A percentile compares a stretch with the other conserved stretches of the same genome.
Evolutionary conservation across 331 rosid genomes (phyloP).

Genomic region (Prunus yedoensis): DNA sequence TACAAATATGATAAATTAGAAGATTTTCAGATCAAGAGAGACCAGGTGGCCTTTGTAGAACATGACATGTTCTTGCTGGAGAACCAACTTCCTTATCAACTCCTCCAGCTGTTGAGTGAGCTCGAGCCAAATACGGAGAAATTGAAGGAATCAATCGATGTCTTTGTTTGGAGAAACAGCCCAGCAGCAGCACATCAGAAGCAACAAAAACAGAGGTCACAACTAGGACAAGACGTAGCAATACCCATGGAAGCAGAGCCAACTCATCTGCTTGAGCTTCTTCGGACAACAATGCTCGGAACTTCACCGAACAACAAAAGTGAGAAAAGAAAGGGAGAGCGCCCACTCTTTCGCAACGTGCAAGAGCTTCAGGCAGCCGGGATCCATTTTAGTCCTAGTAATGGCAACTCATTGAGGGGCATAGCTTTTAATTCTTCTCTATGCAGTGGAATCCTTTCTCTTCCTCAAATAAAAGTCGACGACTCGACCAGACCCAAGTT

Average conservation of each 20-base stretch:
- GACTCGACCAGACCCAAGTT: slow-evolving; percentile 14
- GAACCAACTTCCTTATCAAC: neutral
- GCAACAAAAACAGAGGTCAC: too few relatives aligned
- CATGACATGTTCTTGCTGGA: neutral
- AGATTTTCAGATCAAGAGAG: neutral
- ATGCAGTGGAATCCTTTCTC: neutral
- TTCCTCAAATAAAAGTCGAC: slow-evolving; percentile 21
- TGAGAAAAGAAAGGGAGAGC: too few relatives aligned
- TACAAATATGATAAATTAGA: neutral
- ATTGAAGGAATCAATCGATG: neutral
- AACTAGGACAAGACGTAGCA: too few relatives aligned
- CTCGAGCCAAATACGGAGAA: neutral
- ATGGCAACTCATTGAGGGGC: neutral
- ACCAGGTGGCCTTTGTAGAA: neutral
- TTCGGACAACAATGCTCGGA: neutral
- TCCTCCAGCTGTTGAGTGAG: neutral
- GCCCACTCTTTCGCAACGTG: neutral
- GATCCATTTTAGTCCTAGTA: neutral
- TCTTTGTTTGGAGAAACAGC: too few relatives aligned
- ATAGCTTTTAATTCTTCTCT: neutral
- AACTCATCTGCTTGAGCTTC: slow-evolving; percentile 24
- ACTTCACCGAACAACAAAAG: too few relatives aligned
- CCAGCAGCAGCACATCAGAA: too few relatives aligned
- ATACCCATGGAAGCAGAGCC: neutral
- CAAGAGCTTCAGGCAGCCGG: slow-evolving; percentile 21